Evolutionary conservation across 1,284 basidiomycete species (phyloP), one percentile per base, ranked within the genome.

Genomic region (Tylopilus sp.): DNA sequence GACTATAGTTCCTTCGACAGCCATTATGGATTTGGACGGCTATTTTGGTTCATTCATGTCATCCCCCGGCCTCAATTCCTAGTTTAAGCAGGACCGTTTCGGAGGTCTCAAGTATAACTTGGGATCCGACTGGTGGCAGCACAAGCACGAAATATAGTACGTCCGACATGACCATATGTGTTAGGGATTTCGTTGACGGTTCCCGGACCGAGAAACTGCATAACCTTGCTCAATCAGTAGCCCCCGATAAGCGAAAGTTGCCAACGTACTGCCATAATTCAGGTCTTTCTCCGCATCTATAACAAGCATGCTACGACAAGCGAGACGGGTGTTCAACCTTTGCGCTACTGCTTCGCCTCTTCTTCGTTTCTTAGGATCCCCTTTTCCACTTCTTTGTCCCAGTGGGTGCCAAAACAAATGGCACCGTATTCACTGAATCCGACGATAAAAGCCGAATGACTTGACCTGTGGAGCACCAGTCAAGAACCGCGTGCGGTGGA

Each of bases 381-480:
- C 52, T 76, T 78, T 56, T 71, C 63, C 1, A 88, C 72, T 61
- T 88, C 86, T 32, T 70, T 57, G 5, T 84, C 78, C 86, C 86
- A 89, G 57, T 87, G 73, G 5, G 85, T 87, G 0, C 78, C 78
- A n/a, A 82, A 67, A 79, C 82, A 86, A 1, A 90, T 82, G 7
- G 83, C 80, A 2, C 64, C 67, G 56, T 86, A 88, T 66, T 89
- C 84, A 20, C 82, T 77, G n/a, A 85, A 57, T 0, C 85, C 88
- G n/a, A 89, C 85, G 7, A 83, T 76, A 86, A 88, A 1, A 90
- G 71, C 0, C 83, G 88, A 26, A 89, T 73, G 19, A 88, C 86
- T 69, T 90, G 87, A 29, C 87, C 87, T 84, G 52, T 44, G 35
- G 28, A 28, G 36, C n/a, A 19, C 29, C 19, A 1, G 31, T 52